These are phyloP conservation scores for Penicillium digitatum DNA, from an alignment of 2,329 filamentous ascomycete species.

Conservation along the genomic window DNA sequence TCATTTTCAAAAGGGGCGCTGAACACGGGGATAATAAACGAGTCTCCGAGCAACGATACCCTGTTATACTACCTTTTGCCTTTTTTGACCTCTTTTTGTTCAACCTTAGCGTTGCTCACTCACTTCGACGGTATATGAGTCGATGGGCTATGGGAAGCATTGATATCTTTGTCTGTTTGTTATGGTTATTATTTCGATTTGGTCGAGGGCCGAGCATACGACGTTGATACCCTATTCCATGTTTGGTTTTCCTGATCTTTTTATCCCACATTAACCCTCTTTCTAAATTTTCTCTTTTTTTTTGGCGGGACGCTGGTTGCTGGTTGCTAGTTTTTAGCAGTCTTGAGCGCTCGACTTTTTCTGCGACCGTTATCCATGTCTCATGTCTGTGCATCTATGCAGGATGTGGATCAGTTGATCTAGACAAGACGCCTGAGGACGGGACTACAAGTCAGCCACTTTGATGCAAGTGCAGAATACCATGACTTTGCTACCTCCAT, in stretches of 20 bases:
- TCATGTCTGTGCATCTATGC: conserved; percentile 12
- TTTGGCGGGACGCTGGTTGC: conserved; percentile 5
- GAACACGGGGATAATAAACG: conserved; percentile 41
- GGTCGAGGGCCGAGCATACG: conserved; percentile 19
- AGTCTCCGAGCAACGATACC: conserved; percentile 42
- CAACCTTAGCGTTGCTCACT: conserved; percentile 23
- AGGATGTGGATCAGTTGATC: conserved; percentile 10
- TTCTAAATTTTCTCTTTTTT: conserved; percentile 11
- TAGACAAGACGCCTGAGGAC: conserved; percentile 8
- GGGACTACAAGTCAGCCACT: conserved; percentile 7
- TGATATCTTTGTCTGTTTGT: conserved; percentile 14
- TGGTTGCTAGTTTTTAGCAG: neutral
- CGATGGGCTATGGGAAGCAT: conserved; percentile 14
- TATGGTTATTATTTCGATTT: conserved; percentile 11
- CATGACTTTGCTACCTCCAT: conserved; percentile 5
- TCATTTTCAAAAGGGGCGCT: conserved; percentile 28
- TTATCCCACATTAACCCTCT: neutral
- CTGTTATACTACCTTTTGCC: conserved; percentile 28
- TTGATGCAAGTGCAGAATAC: conserved; percentile 14
- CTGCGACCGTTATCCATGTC: conserved; percentile 11
- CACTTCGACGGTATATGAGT: conserved; percentile 24
- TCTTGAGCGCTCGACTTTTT: conserved; percentile 16
- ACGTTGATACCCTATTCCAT: conserved; percentile 20
- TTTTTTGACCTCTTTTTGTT: conserved; percentile 10
- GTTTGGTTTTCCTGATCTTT: neutral